Evolutionary conservation across 2,329 filamentous ascomycete species (phyloP).

Genomic region (Ciborinia camelliae): DNA sequence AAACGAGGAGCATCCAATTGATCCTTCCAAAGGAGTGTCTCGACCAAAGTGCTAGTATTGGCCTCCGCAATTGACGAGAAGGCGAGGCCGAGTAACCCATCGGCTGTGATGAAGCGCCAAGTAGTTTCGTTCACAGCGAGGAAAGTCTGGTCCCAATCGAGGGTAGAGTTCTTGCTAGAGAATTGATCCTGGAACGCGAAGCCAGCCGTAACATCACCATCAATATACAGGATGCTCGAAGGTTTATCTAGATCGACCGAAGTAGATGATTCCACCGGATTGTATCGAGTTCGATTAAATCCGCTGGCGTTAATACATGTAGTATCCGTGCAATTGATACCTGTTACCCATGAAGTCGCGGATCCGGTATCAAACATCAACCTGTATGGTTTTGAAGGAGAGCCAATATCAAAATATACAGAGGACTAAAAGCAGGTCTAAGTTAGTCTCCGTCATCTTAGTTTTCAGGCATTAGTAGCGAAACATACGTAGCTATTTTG

Average conservation of each 20-base stretch:
- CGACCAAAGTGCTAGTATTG: neutral
- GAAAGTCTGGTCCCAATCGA: slow-evolving; percentile 17
- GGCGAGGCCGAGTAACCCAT: slow-evolving; percentile 6
- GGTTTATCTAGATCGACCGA: neutral
- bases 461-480: neutral
- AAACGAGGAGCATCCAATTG: slow-evolving; percentile 2
- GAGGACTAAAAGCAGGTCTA: neutral
- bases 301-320: neutral
- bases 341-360: neutral
- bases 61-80: slow-evolving; percentile 11
- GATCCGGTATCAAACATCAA: slow-evolving; percentile 12
- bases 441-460: neutral
- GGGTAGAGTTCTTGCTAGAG: neutral
- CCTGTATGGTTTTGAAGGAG: slow-evolving; percentile 8
- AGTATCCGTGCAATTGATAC: neutral
- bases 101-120: neutral
- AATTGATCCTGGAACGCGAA: neutral
- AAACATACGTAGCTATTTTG: slow-evolving; percentile 2
- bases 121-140: neutral
- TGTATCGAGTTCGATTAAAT: neutral
- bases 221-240: neutral
- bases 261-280: neutral
- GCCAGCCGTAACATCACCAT: neutral
- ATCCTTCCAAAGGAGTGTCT: slow-evolving; percentile 11
- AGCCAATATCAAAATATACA: slow-evolving; percentile 2